Evolutionary conservation across 495 filamentous ascomycete species (phyloP).

Genomic region (Penicillium psychrofluorescens): DNA sequence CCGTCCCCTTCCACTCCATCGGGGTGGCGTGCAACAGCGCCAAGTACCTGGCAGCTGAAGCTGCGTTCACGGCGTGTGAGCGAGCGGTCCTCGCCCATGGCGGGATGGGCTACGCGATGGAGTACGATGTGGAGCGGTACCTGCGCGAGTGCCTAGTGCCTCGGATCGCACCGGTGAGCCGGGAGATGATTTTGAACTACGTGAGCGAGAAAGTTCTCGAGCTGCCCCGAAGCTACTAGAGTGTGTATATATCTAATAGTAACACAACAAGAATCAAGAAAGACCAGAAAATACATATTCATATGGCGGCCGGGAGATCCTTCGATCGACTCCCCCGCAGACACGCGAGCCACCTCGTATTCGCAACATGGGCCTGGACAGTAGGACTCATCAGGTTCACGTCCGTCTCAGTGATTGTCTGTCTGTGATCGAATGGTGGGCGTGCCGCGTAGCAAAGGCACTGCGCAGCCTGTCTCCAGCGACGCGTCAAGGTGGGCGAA

Average conservation of each 20-base stretch:
- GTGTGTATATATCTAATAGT: neutral
- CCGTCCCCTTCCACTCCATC: conserved; percentile 53
- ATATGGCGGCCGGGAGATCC: too few species aligned
- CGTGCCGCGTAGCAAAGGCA: conserved; percentile 29
- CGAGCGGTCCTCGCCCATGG: conserved; percentile 59
- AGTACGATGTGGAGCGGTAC: conserved; percentile 75
- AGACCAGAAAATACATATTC: too few species aligned
- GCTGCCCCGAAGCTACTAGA: conserved; percentile 46
- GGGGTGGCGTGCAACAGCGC: conserved; percentile 70
- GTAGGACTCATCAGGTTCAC: neutral
- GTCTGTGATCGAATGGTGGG: conserved; percentile 27
- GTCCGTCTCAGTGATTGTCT: neutral
- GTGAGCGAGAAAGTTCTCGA: conserved; percentile 65
- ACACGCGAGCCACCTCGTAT: neutral
- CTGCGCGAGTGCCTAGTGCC: conserved; percentile 69
- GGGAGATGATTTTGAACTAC: conserved; percentile 77
- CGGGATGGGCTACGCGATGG: conserved; percentile 72
- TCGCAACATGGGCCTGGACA: neutral
- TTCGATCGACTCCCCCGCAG: too few species aligned
- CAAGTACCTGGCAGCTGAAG: conserved; percentile 75
- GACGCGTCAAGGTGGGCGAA: conserved; percentile 23
- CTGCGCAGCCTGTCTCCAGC: conserved; percentile 29
- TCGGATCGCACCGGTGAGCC: conserved; percentile 65
- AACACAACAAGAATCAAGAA: too few species aligned
- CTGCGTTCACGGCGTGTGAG: conserved; percentile 69